These are phyloP conservation scores for Mycena filopes DNA, from an alignment of 768 basidiomycete species.

Conservation along the genomic window DNA sequence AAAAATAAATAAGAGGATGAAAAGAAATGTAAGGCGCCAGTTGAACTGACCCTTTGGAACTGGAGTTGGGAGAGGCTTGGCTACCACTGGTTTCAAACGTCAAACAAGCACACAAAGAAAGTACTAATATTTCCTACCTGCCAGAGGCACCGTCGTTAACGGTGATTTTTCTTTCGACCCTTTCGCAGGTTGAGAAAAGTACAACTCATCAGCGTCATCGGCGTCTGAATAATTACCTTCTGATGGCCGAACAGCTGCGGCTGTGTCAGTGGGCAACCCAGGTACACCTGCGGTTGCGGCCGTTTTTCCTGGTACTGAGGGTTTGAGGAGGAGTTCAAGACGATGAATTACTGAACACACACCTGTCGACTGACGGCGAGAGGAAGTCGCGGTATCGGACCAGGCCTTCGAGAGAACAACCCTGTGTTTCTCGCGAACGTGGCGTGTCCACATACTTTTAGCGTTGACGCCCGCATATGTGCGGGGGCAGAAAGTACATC, in stretches of 20 bases:
- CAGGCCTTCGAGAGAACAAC: slow-evolving; percentile 65
- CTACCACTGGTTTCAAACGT: not conserved
- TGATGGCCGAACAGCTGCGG: slow-evolving; percentile 16
- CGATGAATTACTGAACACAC: not conserved
- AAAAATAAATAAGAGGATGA: not conserved
- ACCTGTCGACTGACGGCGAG: slow-evolving; percentile 24
- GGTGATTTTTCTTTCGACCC: slow-evolving; percentile 15
- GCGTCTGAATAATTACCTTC: slow-evolving; percentile 20
- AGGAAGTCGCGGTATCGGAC: slow-evolving; percentile 31
- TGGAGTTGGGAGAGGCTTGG: slow-evolving; percentile 8
- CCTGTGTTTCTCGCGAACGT: slow-evolving; percentile 71
- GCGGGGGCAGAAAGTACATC: slow-evolving; percentile 68
- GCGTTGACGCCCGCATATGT: slow-evolving; percentile 69
- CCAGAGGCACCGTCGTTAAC: slow-evolving; percentile 9
- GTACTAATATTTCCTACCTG: not conserved
- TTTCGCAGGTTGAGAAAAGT: slow-evolving; percentile 15
- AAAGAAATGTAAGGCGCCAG: not conserved
- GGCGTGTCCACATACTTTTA: slow-evolving; percentile 71
- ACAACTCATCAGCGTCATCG: slow-evolving; percentile 8
- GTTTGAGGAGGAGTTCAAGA: not conserved
- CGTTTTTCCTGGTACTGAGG: slow-evolving; percentile 9
- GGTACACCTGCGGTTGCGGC: not conserved
- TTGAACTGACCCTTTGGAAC: slow-evolving; percentile 12
- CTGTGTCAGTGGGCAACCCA: slow-evolving; percentile 16
- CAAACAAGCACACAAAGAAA: not conserved